A percentile compares a stretch with the other conserved stretches of the same genome.
These are phyloP conservation scores for Chrysanthemum seticuspe DNA, from an alignment of 129 eudicot species.

Conservation along the genomic window DNA sequence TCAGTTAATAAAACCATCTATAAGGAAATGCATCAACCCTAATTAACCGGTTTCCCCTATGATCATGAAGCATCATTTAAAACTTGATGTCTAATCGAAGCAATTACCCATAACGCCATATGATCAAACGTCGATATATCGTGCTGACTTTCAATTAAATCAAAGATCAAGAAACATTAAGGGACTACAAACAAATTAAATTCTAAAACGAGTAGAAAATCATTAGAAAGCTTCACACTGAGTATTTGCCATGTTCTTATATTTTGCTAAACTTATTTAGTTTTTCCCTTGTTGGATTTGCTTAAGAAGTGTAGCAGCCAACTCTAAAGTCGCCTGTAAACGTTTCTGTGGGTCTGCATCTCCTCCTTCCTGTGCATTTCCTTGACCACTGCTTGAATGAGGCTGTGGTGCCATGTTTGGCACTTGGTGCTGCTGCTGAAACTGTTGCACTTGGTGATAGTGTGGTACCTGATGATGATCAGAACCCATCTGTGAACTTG, in stretches of 20 bases:
- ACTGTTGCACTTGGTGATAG: slow-evolving; percentile 48
- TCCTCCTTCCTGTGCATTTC: slow-evolving; percentile 48
- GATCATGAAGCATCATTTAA: no score
- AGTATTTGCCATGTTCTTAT: neutral
- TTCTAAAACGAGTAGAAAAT: neutral
- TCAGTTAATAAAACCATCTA: no score
- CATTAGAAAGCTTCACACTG: neutral
- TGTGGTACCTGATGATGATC: slow-evolving; percentile 40
- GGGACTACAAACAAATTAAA: no score
- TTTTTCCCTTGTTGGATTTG: slow-evolving; percentile 87
- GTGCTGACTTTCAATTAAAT: no score
- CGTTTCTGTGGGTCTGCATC: slow-evolving; percentile 88
- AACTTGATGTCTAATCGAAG: no score
- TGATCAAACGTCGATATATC: no score
- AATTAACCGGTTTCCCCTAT: no score
- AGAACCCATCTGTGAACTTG: slow-evolving; percentile 37
- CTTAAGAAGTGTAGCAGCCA: slow-evolving; percentile 94
- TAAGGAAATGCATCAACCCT: no score
- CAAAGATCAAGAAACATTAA: no score
- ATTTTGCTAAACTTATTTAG: neutral
- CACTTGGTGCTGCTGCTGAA: slow-evolving; percentile 43
- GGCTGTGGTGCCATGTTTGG: slow-evolving; percentile 25
- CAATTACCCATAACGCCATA: no score
- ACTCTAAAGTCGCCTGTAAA: slow-evolving; percentile 80
- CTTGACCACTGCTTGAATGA: slow-evolving; percentile 30